Evolutionary conservation across 306 rosid species (phyloP).

Genomic region (Quercus aquifolioides): DNA sequence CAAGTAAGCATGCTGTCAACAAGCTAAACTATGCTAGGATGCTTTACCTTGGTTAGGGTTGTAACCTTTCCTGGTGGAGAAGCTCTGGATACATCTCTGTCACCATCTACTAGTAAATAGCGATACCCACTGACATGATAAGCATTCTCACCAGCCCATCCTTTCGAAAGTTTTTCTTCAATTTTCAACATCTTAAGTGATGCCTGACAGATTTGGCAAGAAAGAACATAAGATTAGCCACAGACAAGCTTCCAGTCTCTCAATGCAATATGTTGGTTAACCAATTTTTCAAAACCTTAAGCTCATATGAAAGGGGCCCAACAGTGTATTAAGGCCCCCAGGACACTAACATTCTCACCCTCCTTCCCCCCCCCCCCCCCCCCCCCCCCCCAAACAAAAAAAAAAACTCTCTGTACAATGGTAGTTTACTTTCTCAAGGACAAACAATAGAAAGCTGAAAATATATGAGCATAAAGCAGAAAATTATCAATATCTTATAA

Average conservation of each 20-base stretch:
- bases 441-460: background rate
- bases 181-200: constrained; percentile 75
- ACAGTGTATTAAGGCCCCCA: background rate
- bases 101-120: constrained; percentile 81
- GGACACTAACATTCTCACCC: background rate
- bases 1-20: background rate
- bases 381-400: background rate
- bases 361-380: too few relatives aligned
- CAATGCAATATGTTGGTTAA: constrained; percentile 4
- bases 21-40: background rate
- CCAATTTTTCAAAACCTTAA: background rate
- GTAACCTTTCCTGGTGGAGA: constrained; percentile 93
- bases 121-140: constrained; percentile 94
- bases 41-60: constrained; percentile 76
- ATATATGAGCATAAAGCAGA: background rate
- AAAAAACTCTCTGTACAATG: background rate
- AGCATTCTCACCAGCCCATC: constrained; percentile 99
- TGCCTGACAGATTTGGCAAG: constrained; percentile 53
- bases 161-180: constrained; percentile 94
- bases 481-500: background rate
- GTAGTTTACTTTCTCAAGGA: too few relatives aligned
- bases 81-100: constrained; percentile 86
- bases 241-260: background rate
- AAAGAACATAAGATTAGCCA: constrained; percentile 17
- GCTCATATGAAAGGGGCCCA: background rate